Evolutionary conservation across 495 filamentous ascomycete genomes (phyloP).

Genomic region (Penicillium paxilli): DNA sequence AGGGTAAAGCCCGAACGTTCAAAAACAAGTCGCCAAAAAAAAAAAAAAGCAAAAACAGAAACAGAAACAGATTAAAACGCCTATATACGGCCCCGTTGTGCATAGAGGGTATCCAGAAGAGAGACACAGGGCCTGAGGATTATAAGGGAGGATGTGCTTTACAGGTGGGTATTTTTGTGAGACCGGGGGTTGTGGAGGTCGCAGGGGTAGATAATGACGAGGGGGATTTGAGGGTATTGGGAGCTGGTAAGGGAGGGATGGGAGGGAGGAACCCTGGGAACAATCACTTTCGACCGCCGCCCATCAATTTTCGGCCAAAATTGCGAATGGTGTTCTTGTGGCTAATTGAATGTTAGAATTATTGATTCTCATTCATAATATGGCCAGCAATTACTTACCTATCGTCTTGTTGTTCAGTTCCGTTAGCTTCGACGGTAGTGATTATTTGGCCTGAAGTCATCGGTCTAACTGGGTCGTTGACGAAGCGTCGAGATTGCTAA

Average conservation of each 20-base stretch:
- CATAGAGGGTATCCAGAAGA: slow-evolving; percentile 30
- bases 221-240: neutral
- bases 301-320: slow-evolving; percentile 43
- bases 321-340: slow-evolving; percentile 42
- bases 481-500: slow-evolving; percentile 41
- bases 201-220: neutral
- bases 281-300: slow-evolving; percentile 20
- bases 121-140: slow-evolving; percentile 15
- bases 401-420: slow-evolving; percentile 38
- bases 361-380: neutral
- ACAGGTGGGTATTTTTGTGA: neutral
- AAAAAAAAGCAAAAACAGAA: too few species aligned
- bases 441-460: slow-evolving; percentile 37
- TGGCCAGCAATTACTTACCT: slow-evolving; percentile 30
- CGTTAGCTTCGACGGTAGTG: slow-evolving; percentile 27
- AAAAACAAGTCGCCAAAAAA: too few species aligned
- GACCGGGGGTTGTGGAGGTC: slow-evolving; percentile 10
- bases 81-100: slow-evolving; percentile 30
- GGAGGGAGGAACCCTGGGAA: neutral
- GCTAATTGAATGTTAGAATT: slow-evolving; percentile 9
- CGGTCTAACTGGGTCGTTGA: slow-evolving; percentile 34
- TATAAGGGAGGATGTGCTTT: slow-evolving; percentile 5
- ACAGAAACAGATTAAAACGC: slow-evolving; percentile 17
- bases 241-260: neutral
- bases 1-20: slow-evolving; percentile 3